phyloP scores from a whole-genome alignment of 148 eudicot genomes.

The Salicornia ramosissima region DNA sequence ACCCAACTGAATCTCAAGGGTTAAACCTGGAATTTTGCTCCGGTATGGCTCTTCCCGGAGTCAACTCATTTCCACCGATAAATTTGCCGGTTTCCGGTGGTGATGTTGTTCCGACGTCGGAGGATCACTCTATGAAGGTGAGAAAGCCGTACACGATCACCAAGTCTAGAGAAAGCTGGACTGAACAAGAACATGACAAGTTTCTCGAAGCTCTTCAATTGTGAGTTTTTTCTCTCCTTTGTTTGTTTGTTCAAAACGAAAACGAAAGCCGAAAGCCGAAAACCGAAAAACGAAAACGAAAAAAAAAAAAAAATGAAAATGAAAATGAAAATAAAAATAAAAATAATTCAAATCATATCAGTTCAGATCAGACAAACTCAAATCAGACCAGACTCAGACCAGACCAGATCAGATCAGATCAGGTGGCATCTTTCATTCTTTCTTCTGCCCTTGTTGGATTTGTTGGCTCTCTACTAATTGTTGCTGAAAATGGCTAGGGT shows the following conservation, averaged over 20 bases:
- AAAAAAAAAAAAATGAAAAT: too few relatives aligned
- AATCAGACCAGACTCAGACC: too few relatives aligned
- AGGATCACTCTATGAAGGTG: slow-evolving; percentile 40
- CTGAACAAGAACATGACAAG: slow-evolving; percentile 58
- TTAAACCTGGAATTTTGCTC: slow-evolving; percentile 24
- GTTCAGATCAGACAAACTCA: too few relatives aligned
- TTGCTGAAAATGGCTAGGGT: too few relatives aligned
- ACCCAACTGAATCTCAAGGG: slow-evolving; percentile 24
- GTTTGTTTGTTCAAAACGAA: neutral
- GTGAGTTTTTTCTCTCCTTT: slow-evolving; percentile 19
- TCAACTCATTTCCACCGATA: slow-evolving; percentile 16
- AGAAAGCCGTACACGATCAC: slow-evolving; percentile 64
- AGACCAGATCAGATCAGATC: too few relatives aligned
- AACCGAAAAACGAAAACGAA: too few relatives aligned
- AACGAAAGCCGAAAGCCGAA: too few relatives aligned
- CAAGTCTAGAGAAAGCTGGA: slow-evolving; percentile 63
- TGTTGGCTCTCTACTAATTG: too few relatives aligned
- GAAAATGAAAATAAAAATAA: too few relatives aligned
- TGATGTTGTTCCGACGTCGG: slow-evolving; percentile 8
- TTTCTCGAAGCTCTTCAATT: slow-evolving; percentile 65
- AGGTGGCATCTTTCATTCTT: too few relatives aligned
- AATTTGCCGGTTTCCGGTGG: slow-evolving; percentile 15
- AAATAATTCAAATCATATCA: too few relatives aligned
- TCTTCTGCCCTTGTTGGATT: too few relatives aligned
- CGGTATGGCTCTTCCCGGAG: slow-evolving; percentile 33